Conservation (phyloP, 257 asterid species). For the Solanum chmielewskii region DNA sequence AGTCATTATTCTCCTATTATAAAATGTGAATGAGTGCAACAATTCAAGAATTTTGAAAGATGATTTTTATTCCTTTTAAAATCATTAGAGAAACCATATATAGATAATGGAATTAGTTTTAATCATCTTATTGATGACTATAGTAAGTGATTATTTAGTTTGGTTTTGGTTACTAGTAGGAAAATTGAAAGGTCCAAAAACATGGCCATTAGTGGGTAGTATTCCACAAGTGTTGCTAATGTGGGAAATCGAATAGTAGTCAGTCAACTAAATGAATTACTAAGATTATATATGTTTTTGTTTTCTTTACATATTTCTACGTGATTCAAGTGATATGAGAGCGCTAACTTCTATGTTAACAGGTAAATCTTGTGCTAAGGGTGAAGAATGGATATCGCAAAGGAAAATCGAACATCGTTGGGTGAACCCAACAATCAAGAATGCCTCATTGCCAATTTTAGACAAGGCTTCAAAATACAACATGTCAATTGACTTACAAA, state of each 20-base stretch:
- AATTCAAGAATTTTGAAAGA: too few relatives aligned
- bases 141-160: not conserved
- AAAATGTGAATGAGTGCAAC: not conserved
- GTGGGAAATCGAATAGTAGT: not conserved
- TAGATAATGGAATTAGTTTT: not conserved
- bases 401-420: conserved; percentile 1
- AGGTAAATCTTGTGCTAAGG: not conserved
- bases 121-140: not conserved
- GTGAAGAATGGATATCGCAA: not conserved
- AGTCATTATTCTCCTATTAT: not conserved
- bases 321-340: not conserved
- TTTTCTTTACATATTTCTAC: not conserved
- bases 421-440: not conserved
- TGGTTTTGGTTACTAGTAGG: not conserved
- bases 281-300: too few relatives aligned
- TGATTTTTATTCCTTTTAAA: too few relatives aligned
- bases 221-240: not conserved
- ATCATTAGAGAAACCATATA: not conserved
- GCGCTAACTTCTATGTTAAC: not conserved
- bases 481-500: not conserved
- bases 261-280: not conserved
- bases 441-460: not conserved
- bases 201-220: not conserved
- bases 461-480: not conserved
- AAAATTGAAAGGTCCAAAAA: not conserved